Conservation (phyloP, 2,329 filamentous ascomycete genomes). For the Talaromyces amestolkiae region DNA sequence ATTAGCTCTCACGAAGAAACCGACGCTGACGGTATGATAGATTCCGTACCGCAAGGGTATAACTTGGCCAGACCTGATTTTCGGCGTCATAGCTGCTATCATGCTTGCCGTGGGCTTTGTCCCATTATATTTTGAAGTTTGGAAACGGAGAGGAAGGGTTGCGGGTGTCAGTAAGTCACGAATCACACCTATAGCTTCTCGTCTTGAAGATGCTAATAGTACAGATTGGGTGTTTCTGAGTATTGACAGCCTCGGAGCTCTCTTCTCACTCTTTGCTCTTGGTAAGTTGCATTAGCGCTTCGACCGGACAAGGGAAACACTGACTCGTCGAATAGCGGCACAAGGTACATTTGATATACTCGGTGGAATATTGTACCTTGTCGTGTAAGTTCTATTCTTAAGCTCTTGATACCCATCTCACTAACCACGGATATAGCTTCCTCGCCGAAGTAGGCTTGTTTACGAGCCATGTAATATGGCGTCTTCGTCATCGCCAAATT, state of each 20-base stretch:
- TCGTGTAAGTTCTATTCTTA: constrained; percentile 48
- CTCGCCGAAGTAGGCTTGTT: constrained; percentile 61
- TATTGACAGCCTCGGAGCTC: constrained; percentile 60
- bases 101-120: constrained; percentile 58
- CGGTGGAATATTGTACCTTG: constrained; percentile 59
- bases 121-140: constrained; percentile 61
- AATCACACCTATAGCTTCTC: neutral
- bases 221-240: constrained; percentile 56
- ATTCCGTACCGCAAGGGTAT: constrained; percentile 56
- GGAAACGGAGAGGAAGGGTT: constrained; percentile 60
- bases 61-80: constrained; percentile 53
- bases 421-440: constrained; percentile 40
- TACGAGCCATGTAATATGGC: constrained; percentile 58
- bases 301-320: neutral
- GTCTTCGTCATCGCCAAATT: constrained; percentile 54
- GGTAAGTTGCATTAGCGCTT: constrained; percentile 36
- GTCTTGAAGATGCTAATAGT: constrained; percentile 25
- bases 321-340: constrained; percentile 44
- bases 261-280: constrained; percentile 63
- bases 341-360: constrained; percentile 62
- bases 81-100: constrained; percentile 59
- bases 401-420: neutral
- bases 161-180: constrained; percentile 55
- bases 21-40: constrained; percentile 29
- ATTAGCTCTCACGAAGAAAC: neutral